Conservation (phyloP, 345 rosid species). For the Camelina hispida region DNA sequence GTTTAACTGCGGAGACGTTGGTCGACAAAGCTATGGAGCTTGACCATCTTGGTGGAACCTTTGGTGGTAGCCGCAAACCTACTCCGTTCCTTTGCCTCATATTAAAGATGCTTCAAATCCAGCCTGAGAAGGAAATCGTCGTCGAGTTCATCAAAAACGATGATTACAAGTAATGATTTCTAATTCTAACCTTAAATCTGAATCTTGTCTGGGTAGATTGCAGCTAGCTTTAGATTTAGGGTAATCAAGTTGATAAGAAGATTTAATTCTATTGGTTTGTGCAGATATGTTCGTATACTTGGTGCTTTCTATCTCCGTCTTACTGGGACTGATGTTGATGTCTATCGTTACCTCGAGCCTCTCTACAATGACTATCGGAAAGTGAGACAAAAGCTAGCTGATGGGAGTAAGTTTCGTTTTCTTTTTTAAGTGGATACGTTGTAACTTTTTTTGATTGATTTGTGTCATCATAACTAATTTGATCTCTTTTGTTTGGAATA, state of each 20-base stretch:
- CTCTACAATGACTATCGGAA: constrained; percentile 86
- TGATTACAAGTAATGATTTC: constrained; percentile 74
- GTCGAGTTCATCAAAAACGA: constrained; percentile 92
- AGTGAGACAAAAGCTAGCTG: constrained; percentile 63
- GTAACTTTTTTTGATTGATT: background rate
- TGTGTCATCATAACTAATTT: constrained; percentile 2
- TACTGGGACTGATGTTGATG: constrained; percentile 77
- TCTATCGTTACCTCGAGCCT: constrained; percentile 85
- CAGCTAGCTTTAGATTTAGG: constrained; percentile 16
- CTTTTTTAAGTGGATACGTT: background rate
- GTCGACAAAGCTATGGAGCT: constrained; percentile 97
- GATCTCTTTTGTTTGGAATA: constrained; percentile 31
- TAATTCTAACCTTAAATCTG: background rate
- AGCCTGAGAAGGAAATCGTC: constrained; percentile 90
- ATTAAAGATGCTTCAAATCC: constrained; percentile 94
- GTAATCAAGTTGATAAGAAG: background rate
- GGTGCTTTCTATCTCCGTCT: constrained; percentile 93
- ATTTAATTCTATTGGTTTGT: constrained; percentile 5
- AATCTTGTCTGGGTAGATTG: background rate
- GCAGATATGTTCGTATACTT: constrained; percentile 81
- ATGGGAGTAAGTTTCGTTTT: constrained; percentile 64
- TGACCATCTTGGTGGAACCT: constrained; percentile 83
- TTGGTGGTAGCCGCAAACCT: constrained; percentile 85
- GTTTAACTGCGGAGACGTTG: constrained; percentile 85
- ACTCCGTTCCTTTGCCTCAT: constrained; percentile 83